Evolutionary conservation across 768 basidiomycete genomes (phyloP).

Genomic region (Auriscalpium orientale): DNA sequence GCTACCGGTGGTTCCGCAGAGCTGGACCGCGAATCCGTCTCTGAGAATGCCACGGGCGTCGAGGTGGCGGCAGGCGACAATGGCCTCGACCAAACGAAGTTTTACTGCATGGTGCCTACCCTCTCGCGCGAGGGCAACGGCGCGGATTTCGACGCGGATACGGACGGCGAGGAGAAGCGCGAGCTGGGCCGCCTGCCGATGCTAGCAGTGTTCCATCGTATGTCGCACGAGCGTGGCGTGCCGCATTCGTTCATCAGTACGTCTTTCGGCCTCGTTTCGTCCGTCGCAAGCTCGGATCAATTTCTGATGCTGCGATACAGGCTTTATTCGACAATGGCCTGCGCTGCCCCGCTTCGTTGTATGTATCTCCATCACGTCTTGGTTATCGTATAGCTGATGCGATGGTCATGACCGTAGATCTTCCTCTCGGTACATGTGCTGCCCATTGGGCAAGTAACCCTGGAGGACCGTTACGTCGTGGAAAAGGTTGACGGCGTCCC

Average conservation of each 20-base stretch:
- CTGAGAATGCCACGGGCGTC: conserved; percentile 8
- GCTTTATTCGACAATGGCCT: conserved; percentile 60
- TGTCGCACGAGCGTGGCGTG: conserved; percentile 10
- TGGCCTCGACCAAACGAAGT: background rate
- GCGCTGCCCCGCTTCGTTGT: conserved; percentile 61
- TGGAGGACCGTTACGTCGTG: conserved; percentile 47
- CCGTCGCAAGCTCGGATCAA: too few species aligned
- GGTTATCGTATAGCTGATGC: background rate
- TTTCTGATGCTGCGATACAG: conserved; percentile 16
- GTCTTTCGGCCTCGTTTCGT: conserved; percentile 6
- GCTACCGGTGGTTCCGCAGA: conserved; percentile 4
- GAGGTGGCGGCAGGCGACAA: conserved; percentile 23
- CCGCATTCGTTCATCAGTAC: conserved; percentile 56
- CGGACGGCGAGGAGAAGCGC: conserved; percentile 1
- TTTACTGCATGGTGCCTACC: conserved; percentile 6
- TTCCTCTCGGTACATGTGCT: conserved; percentile 54
- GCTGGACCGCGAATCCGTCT: conserved; percentile 13
- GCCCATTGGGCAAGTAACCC: conserved; percentile 40
- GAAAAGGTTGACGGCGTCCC: conserved; percentile 45
- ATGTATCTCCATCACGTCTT: conserved; percentile 18
- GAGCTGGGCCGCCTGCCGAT: conserved; percentile 6
- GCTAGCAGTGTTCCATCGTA: conserved; percentile 11
- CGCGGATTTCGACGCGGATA: background rate
- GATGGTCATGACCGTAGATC: conserved; percentile 30
- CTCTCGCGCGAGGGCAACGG: background rate